Percentiles rank a stretch among this genome's conserved stretches.
These are phyloP conservation scores for Penicillium hesseltinei DNA, from an alignment of 2,329 filamentous ascomycete species.

Conservation along the genomic window DNA sequence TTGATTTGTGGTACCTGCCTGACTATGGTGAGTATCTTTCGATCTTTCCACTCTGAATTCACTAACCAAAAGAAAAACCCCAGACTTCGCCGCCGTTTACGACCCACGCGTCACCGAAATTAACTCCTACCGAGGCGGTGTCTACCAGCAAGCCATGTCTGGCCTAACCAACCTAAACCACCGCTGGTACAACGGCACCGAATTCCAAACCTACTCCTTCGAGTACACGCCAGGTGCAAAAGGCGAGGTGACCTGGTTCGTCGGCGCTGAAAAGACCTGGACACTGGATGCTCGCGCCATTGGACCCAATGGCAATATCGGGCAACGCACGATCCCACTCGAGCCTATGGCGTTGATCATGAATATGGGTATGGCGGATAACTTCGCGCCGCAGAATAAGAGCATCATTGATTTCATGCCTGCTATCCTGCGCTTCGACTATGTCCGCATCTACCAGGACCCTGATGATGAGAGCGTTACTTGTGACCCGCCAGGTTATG, in stretches of 20 bases:
- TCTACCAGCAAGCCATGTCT: slow-evolving; percentile 63
- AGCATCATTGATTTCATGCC: slow-evolving; percentile 58
- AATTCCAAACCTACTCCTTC: slow-evolving; percentile 62
- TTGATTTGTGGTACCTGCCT: slow-evolving; percentile 68
- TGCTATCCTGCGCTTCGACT: slow-evolving; percentile 66
- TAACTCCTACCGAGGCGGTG: slow-evolving; percentile 61
- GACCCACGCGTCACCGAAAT: slow-evolving; percentile 56
- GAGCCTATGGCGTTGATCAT: slow-evolving; percentile 67
- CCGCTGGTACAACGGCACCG: slow-evolving; percentile 64
- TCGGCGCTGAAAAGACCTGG: slow-evolving; percentile 65
- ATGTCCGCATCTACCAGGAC: slow-evolving; percentile 69
- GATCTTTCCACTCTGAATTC: neutral
- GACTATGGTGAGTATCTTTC: slow-evolving; percentile 47
- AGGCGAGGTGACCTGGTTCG: slow-evolving; percentile 67
- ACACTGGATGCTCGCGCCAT: slow-evolving; percentile 59
- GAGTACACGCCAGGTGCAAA: slow-evolving; percentile 60
- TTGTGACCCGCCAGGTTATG: slow-evolving; percentile 66
- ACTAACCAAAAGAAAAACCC: neutral
- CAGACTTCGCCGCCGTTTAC: slow-evolving; percentile 65
- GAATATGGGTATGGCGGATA: slow-evolving; percentile 69
- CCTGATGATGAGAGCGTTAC: slow-evolving; percentile 57
- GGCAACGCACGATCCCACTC: slow-evolving; percentile 61
- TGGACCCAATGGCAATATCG: slow-evolving; percentile 68
- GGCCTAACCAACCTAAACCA: slow-evolving; percentile 62
- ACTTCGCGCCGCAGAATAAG: slow-evolving; percentile 62